phyloP scores from a whole-genome alignment of 2,329 filamentous ascomycete species.

The Colletotrichum scovillei region DNA sequence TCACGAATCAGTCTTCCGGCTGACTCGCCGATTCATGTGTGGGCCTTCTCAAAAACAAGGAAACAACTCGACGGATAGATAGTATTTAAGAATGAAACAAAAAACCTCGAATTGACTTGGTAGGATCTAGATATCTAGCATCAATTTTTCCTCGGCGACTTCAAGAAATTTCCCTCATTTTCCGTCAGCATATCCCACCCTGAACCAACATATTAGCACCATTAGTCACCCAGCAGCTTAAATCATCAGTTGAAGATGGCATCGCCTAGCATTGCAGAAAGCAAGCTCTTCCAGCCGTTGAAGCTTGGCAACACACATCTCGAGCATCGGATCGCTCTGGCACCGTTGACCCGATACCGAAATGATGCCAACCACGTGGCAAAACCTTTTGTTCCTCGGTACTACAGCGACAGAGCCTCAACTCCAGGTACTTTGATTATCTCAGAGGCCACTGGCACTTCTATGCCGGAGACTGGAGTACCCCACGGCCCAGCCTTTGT shows the following conservation, averaged over 20 bases:
- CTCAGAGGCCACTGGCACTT: constrained; percentile 43
- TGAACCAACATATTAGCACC: background rate
- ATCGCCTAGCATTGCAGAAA: background rate
- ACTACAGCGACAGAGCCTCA: constrained; percentile 43
- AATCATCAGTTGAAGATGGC: background rate
- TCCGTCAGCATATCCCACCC: background rate
- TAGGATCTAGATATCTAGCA: background rate
- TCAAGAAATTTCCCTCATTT: rapidly evolving
- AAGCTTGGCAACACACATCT: constrained; percentile 19
- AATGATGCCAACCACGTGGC: constrained; percentile 22
- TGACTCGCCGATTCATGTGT: background rate
- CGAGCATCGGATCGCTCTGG: constrained; percentile 26
- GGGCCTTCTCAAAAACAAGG: background rate
- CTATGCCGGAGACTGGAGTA: constrained; percentile 37
- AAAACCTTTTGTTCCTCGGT: constrained; percentile 39
- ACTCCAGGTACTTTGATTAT: constrained; percentile 58
- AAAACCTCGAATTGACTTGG: background rate
- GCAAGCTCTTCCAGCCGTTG: constrained; percentile 25
- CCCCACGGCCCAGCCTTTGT: constrained; percentile 58
- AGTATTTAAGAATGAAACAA: background rate
- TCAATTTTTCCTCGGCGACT: background rate
- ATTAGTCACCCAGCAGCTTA: no score
- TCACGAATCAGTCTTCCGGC: background rate
- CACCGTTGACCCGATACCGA: constrained; percentile 33
- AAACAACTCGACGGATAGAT: background rate